Evolutionary conservation across 371 early-diverging fungal species (phyloP).

Genomic region (Phascolomyces articulosus): DNA sequence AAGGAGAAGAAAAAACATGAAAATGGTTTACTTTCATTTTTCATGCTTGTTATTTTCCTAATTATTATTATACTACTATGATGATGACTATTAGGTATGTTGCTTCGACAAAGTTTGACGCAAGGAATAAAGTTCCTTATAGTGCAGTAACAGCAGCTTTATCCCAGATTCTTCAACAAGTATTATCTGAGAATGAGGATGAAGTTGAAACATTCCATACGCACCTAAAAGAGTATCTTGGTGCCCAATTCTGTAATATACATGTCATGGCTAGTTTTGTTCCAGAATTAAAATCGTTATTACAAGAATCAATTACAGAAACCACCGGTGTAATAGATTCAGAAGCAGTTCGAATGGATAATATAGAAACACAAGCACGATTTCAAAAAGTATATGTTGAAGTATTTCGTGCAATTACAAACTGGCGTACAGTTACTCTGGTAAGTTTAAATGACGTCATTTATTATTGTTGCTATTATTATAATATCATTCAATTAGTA

Average conservation of each 20-base stretch:
- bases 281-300: slow-evolving; percentile 39
- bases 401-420: slow-evolving; percentile 39
- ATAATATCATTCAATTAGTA: too few relatives aligned
- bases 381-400: slow-evolving; percentile 46
- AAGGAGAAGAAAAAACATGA: too few relatives aligned
- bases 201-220: slow-evolving; percentile 34
- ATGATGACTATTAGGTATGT: too few relatives aligned
- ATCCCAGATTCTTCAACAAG: slow-evolving; percentile 48
- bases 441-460: too few relatives aligned
- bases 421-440: slow-evolving; percentile 46
- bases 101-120: slow-evolving; percentile 42
- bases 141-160: slow-evolving; percentile 37
- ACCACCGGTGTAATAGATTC: too few relatives aligned
- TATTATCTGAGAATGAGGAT: slow-evolving; percentile 42
- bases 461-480: too few relatives aligned
- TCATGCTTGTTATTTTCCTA: too few relatives aligned
- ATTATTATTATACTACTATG: too few relatives aligned
- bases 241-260: slow-evolving; percentile 38
- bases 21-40: too few relatives aligned
- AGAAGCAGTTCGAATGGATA: slow-evolving; percentile 28
- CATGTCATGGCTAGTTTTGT: slow-evolving; percentile 35
- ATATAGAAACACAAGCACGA: slow-evolving; percentile 39
- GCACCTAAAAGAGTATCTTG: slow-evolving; percentile 31
- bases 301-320: too few relatives aligned
- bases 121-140: slow-evolving; percentile 41